Percentiles rank a stretch among this genome's conserved stretches.
Conservation (phyloP, 129 eudicot species). For the Logfia minima region DNA sequence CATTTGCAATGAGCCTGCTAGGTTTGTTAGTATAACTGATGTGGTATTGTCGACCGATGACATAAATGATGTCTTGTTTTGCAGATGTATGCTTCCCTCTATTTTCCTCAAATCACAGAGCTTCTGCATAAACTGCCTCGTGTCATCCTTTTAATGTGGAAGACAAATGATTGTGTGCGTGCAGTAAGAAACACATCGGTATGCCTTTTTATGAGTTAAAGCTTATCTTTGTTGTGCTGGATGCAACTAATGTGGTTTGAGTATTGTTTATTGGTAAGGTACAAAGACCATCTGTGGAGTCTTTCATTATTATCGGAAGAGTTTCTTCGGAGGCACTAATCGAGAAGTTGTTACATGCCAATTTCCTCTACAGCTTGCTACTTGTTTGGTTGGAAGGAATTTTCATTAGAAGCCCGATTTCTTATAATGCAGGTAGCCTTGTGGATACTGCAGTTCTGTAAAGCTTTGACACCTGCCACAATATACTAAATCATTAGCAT, state of each 20-base stretch:
- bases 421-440: constrained; percentile 62
- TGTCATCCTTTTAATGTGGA: constrained; percentile 86
- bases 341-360: constrained; percentile 45
- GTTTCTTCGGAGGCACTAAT: constrained; percentile 86
- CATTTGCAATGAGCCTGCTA: too few species aligned
- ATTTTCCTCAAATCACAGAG: constrained; percentile 88
- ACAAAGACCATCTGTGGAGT: constrained; percentile 71
- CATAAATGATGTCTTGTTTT: constrained; percentile 13
- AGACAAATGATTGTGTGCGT: constrained; percentile 23
- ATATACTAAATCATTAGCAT: background rate
- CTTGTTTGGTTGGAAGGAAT: constrained; percentile 56
- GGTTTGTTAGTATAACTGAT: too few species aligned
- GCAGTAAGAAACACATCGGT: background rate
- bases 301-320: constrained; percentile 79
- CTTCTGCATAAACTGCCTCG: constrained; percentile 88
- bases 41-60: background rate
- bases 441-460: constrained; percentile 62
- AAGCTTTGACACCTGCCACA: background rate
- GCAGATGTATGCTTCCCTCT: constrained; percentile 92
- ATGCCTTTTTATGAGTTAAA: background rate
- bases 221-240: background rate
- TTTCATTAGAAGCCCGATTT: constrained; percentile 58
- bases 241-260: background rate
- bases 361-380: constrained; percentile 50
- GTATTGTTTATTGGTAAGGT: constrained; percentile 46